Conservation (phyloP, 2,329 filamentous ascomycete species). For the Verticillium nubilum region DNA sequence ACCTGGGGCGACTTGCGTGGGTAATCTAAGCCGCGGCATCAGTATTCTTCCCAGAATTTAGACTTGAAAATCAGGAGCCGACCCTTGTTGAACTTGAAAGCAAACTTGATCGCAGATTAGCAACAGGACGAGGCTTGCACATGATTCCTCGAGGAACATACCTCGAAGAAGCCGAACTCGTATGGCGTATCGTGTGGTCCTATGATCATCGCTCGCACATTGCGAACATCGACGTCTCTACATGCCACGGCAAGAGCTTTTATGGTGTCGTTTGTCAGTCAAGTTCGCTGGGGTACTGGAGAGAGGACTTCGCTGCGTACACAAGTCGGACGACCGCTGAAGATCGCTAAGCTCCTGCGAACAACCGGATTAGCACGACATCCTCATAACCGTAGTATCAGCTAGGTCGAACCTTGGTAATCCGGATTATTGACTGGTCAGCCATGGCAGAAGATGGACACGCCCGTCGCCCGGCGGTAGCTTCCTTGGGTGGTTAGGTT, state of each 20-base stretch:
- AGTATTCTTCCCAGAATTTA: conserved; percentile 6
- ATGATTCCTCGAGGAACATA: conserved; percentile 29
- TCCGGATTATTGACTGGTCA: conserved; percentile 83
- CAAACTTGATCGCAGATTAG: conserved; percentile 53
- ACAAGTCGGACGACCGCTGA: conserved; percentile 77
- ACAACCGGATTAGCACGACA: background rate
- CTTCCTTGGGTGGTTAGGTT: background rate
- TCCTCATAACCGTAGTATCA: background rate
- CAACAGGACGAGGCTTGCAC: conserved; percentile 15
- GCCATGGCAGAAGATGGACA: conserved; percentile 64
- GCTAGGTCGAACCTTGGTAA: conserved; percentile 63
- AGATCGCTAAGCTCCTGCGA: conserved; percentile 79
- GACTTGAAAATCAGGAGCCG: background rate
- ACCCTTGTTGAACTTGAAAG: conserved; percentile 73
- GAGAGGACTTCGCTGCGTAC: conserved; percentile 40
- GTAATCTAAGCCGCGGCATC: conserved; percentile 59
- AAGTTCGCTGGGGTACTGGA: background rate
- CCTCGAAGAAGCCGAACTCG: conserved; percentile 96
- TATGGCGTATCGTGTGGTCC: conserved; percentile 93
- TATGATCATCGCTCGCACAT: conserved; percentile 81
- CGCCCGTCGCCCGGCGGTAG: too few species aligned
- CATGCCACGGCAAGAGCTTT: conserved; percentile 81
- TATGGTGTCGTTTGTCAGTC: conserved; percentile 11
- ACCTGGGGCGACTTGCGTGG: conserved; percentile 61
- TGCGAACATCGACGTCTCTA: conserved; percentile 81